phyloP scores from a whole-genome alignment of 2,329 filamentous ascomycete genomes.

The Epichloe gansuensis region DNA sequence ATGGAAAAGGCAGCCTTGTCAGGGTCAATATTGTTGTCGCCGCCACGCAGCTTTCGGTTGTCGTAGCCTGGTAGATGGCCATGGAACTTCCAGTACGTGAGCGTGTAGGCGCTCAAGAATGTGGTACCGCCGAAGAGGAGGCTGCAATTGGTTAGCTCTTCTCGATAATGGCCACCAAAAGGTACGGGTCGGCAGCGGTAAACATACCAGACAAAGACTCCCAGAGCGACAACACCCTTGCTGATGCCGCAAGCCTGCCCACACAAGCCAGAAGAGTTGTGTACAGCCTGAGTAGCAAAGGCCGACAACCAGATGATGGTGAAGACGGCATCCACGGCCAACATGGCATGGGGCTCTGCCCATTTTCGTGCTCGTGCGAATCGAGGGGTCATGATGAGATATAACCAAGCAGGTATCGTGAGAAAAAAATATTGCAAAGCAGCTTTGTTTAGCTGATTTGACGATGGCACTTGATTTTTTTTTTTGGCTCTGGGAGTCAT shows the following conservation, averaged over 20 bases:
- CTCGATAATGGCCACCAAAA: not conserved
- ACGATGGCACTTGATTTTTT: not conserved
- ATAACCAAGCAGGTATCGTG: constrained; percentile 50
- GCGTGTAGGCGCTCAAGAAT: constrained; percentile 45
- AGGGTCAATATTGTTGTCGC: constrained; percentile 45
- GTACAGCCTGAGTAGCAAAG: constrained; percentile 52
- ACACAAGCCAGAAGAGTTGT: constrained; percentile 44
- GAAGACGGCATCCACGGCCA: constrained; percentile 43
- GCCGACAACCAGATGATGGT: constrained; percentile 52
- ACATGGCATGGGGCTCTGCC: constrained; percentile 49
- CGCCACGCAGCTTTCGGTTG: constrained; percentile 27
- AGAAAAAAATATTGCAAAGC: constrained; percentile 43
- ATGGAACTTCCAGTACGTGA: constrained; percentile 50
- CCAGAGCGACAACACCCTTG: constrained; percentile 49
- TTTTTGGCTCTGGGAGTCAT: not conserved
- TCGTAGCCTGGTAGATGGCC: constrained; percentile 50
- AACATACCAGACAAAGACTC: constrained; percentile 49
- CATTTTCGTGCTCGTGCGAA: constrained; percentile 48
- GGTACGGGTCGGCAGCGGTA: not conserved
- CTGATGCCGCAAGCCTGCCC: constrained; percentile 44
- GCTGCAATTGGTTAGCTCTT: constrained; percentile 21
- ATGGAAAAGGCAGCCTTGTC: constrained; percentile 59
- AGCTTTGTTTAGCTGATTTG: not conserved
- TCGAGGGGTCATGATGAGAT: constrained; percentile 50
- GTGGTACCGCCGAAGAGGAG: constrained; percentile 42